phyloP scores from a whole-genome alignment of 2,329 filamentous ascomycete species.

The Emergomyces orientalis region DNA sequence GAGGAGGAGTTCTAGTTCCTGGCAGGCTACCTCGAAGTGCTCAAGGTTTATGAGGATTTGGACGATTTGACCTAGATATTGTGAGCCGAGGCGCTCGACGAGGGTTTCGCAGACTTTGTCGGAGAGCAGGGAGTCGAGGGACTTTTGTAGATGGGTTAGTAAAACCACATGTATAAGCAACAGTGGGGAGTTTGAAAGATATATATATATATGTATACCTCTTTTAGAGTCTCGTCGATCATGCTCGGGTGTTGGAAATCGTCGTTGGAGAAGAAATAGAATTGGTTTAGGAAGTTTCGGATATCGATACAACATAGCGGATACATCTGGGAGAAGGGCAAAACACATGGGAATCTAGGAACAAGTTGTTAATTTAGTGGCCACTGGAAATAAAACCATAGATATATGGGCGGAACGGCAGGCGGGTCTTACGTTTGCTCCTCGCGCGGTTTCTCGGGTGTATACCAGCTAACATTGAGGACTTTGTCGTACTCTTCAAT shows the following conservation, averaged over 20 bases:
- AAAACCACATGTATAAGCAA: conserved; percentile 5
- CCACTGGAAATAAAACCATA: conserved; percentile 9
- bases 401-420: neutral
- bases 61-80: conserved; percentile 95
- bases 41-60: conserved; percentile 97
- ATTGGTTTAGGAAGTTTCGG: conserved; percentile 92
- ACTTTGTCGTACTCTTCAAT: conserved; percentile 91
- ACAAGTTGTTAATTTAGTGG: conserved; percentile 14
- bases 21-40: conserved; percentile 89
- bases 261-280: conserved; percentile 95
- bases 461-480: conserved; percentile 92
- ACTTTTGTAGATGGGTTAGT: conserved; percentile 41
- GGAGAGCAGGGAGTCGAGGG: conserved; percentile 88
- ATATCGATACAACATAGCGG: conserved; percentile 97
- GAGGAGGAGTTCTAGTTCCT: conserved; percentile 77
- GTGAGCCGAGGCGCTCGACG: conserved; percentile 76
- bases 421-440: conserved; percentile 56
- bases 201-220: conserved; percentile 40
- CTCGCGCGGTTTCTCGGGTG: conserved; percentile 65
- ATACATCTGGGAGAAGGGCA: conserved; percentile 99
- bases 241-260: conserved; percentile 84
- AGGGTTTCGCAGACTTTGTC: conserved; percentile 85
- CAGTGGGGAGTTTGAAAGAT: conserved; percentile 3
- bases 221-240: conserved; percentile 83
- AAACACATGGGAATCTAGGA: conserved; percentile 74